Evolutionary conservation across 768 basidiomycete genomes (phyloP), one percentile per base, ranked within the genome.

Genomic region (Thelephora aurantiotincta): DNA sequence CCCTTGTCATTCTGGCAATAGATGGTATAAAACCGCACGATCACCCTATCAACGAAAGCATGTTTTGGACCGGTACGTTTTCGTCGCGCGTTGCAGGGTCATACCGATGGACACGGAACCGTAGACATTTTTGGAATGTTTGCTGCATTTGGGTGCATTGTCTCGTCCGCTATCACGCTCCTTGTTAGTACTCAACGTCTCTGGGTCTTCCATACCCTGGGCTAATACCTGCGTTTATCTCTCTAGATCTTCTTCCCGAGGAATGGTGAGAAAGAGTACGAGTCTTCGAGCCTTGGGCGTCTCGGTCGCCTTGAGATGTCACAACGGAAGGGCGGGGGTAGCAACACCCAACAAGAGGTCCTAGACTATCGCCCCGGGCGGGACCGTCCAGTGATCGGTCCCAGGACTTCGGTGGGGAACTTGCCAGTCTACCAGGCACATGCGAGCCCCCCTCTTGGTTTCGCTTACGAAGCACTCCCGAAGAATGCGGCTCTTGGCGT

Each of bases 161-260:
- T 85, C 35, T 86, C 84, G 1, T 87, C 84, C 0, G 80, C 69
- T 5, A 71, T 87, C 50, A 89, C 85, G 0, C 72, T 89, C 18
- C 70, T 85, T 38, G 84, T 85, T 62, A 47, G 65, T 60, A 13
- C 9, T 30, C 26, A 4, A 9, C 4, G 14, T 5, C 14, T n/a
- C 3, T 30, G 22, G 23, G n/a, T 16, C 23, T 12, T 44, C 14
- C 69, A 62, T 23, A 9, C 34, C 22, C 36, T 35, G 43, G 20
- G 18, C 49, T 26, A 34, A 41, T 34, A 14, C 30, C 12, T 44
- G 22, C 22, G 19, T n/a, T 33, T 23, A 34, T 35, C 20, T 34
- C n/a, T 41, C 26, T 51, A 86, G 83, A 82, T 88, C 33, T 89
- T 89, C 70, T 89, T 88, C 66, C 86, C 86, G 9, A 30, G 26